Base-by-base conservation (phyloP, 2,329 filamentous ascomycete species). In the Sarocladium oryzae region DNA sequence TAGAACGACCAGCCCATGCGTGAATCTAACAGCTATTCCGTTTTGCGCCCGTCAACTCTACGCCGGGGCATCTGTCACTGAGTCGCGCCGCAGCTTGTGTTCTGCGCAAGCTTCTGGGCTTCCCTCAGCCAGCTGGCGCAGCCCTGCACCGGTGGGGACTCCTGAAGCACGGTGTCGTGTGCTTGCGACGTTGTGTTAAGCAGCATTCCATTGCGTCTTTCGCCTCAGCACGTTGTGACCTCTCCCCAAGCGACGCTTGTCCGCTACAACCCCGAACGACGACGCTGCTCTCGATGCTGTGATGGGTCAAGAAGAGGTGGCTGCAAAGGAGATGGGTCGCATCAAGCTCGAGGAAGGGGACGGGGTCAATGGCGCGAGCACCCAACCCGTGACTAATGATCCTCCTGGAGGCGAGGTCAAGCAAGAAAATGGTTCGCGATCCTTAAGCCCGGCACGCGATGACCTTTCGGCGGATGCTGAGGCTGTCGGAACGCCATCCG, bases 401-500 rank as follows among this genome's bases (percentile, higher is more conserved):
- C 56, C 55, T 46, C 60, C 57, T 35, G 54, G 60, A 13, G 57
- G 58, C 50, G 56, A 60, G 18, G 58, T 58, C 15, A 61, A 56
- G 35, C 67, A 67, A 56, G 65, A 58, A 33, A 69, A 65, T 15
- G 30, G 30, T 7, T 49, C 58, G 72, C 71, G 54, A 53, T 59
- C 51, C 64, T 64, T 21, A 70, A 68, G 67, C 55, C 56, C 67
- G 60, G 76, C 75, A 49, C 68, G 69, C 51, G 71, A 73, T 56
- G 71, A 69, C 36, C 56, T 62, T 56, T 78, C 78, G 56, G 67
- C 71, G 51, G 69, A 70, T 52, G 73, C 68, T 58, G 74, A 74
- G 51, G 74, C 72, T 63, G 67, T 66, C 41, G 74, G 73, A 45
- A 76, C 73, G 6, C 72, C 73, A 24, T 73, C 74, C 51, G 70